phyloP scores from a whole-genome alignment of 768 basidiomycete genomes.

The Auricularia heimuer region DNA sequence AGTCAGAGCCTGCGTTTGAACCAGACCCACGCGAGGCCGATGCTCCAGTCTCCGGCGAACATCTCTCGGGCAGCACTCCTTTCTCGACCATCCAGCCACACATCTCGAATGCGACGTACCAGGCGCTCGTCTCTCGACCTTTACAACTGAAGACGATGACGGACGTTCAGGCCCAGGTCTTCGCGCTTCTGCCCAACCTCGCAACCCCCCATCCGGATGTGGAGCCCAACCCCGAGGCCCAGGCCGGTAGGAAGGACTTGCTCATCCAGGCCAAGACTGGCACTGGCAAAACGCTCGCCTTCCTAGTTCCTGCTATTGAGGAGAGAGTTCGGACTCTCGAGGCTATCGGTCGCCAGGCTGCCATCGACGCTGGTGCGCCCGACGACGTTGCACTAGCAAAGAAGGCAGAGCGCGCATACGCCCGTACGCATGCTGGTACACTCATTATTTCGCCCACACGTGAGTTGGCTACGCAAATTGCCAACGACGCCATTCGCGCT shows the following conservation, averaged over 20 bases:
- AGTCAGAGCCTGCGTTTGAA: neutral
- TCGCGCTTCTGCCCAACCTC: constrained; percentile 64
- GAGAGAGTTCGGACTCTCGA: constrained; percentile 55
- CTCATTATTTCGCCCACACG: constrained; percentile 85
- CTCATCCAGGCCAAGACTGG: constrained; percentile 84
- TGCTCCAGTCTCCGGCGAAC: neutral
- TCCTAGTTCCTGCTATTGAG: constrained; percentile 81
- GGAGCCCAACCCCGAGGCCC: constrained; percentile 13
- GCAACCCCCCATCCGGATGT: constrained; percentile 34
- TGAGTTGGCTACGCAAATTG: constrained; percentile 85
- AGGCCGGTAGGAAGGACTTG: constrained; percentile 43
- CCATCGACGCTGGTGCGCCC: constrained; percentile 32
- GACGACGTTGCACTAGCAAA: constrained; percentile 21
- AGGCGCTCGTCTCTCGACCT: constrained; percentile 52
- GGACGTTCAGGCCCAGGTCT: constrained; percentile 70
- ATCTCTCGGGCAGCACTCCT: constrained; percentile 7
- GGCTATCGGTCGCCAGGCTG: constrained; percentile 30
- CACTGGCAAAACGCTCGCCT: constrained; percentile 82
- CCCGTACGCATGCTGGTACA: constrained; percentile 47
- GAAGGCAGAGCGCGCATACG: constrained; percentile 28
- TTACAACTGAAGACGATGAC: constrained; percentile 68
- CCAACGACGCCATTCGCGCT: constrained; percentile 65
- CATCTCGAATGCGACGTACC: constrained; percentile 30
- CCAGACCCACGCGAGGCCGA: neutral
- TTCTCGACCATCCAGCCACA: constrained; percentile 25